A percentile compares a stretch with the other conserved stretches of the same genome.
Evolutionary conservation across 2,329 filamentous ascomycete species (phyloP).

Genomic region (Penicillium sp.): DNA sequence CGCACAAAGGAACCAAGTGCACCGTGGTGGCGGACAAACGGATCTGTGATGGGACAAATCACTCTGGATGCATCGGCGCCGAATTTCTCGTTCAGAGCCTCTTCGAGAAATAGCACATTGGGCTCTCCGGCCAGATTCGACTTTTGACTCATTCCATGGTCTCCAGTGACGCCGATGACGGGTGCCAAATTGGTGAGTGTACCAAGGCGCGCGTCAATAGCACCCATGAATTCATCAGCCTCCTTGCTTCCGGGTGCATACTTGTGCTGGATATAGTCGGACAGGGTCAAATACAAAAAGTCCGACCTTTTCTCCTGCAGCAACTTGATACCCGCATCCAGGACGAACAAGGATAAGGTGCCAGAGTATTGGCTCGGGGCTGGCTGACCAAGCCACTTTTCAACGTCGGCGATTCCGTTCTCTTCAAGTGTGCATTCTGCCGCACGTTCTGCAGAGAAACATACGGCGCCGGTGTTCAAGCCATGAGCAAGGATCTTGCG

Average conservation of each 20-base stretch:
- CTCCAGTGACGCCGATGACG: conserved; percentile 42
- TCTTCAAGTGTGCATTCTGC: conserved; percentile 30
- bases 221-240: conserved; percentile 39
- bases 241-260: conserved; percentile 38
- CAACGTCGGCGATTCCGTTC: conserved; percentile 37
- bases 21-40: conserved; percentile 46
- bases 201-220: conserved; percentile 36
- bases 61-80: conserved; percentile 34
- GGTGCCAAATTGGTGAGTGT: conserved; percentile 35
- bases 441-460: conserved; percentile 41
- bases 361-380: conserved; percentile 45
- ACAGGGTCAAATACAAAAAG: conserved; percentile 46
- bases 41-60: conserved; percentile 47
- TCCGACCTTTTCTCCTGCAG: conserved; percentile 41
- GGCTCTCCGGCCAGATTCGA: conserved; percentile 34
- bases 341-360: conserved; percentile 45
- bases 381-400: conserved; percentile 38
- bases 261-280: conserved; percentile 49
- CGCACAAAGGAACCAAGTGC: conserved; percentile 45
- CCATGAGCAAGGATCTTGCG: conserved; percentile 43
- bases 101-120: conserved; percentile 43
- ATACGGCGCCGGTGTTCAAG: conserved; percentile 33
- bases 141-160: conserved; percentile 48
- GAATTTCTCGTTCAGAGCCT: conserved; percentile 35
- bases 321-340: conserved; percentile 46